Evolutionary conservation across 2,329 filamentous ascomycete species (phyloP).

Genomic region (Fusarium xyrophilum): DNA sequence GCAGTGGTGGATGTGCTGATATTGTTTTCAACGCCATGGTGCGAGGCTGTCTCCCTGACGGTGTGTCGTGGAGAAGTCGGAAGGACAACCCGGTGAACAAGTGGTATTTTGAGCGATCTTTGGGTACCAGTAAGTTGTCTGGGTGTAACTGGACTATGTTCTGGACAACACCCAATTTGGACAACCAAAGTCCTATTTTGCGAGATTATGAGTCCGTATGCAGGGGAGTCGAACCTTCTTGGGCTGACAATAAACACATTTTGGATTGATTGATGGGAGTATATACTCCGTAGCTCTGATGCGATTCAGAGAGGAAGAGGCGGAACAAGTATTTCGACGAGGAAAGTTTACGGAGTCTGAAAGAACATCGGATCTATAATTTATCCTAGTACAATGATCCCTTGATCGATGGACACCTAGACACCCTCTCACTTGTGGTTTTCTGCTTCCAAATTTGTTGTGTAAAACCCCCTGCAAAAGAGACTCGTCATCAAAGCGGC

Average conservation of each 20-base stretch:
- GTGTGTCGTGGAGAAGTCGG: conserved; percentile 91
- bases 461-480: neutral
- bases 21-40: conserved; percentile 98
- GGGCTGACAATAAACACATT: conserved; percentile 65
- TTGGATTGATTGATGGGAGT: conserved; percentile 55
- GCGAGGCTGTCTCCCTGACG: conserved; percentile 81
- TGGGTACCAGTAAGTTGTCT: conserved; percentile 81
- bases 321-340: neutral
- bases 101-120: conserved; percentile 95
- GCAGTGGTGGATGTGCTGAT: conserved; percentile 90
- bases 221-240: conserved; percentile 67
- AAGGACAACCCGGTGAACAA: conserved; percentile 96
- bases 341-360: neutral
- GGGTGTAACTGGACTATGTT: conserved; percentile 98
- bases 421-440: neutral
- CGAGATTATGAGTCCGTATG: conserved; percentile 79
- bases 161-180: conserved; percentile 81
- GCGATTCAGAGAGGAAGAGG: neutral
- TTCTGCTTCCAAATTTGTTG: neutral
- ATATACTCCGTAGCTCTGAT: neutral
- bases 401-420: neutral
- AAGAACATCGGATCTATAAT: neutral
- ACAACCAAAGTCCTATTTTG: conserved; percentile 62
- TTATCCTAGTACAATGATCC: neutral
- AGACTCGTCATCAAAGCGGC: conserved; percentile 29